Evolutionary conservation across 179 eudicot genomes (phyloP).

Genomic region (Actinidia chinensis): DNA sequence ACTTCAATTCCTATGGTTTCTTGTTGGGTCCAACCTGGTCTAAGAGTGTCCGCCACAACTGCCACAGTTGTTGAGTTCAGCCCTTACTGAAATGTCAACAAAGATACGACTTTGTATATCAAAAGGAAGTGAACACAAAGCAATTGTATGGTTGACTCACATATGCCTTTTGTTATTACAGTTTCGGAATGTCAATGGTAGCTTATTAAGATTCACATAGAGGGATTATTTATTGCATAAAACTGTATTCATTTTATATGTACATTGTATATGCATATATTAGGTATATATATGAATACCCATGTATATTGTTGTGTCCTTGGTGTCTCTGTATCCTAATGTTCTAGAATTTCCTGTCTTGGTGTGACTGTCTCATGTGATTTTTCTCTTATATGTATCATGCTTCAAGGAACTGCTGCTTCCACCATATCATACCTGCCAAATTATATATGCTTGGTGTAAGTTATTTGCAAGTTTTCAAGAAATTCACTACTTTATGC

Average conservation of each 20-base stretch:
- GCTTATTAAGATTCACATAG: too few species aligned
- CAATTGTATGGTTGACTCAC: too few species aligned
- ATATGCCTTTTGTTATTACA: too few species aligned
- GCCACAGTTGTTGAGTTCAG: not conserved
- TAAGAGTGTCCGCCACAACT: not conserved
- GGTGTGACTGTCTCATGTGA: not conserved
- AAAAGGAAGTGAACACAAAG: too few species aligned
- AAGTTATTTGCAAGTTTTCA: not conserved
- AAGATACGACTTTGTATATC: too few species aligned
- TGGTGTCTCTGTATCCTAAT: not conserved
- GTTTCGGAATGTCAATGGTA: not conserved
- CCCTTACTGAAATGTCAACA: too few species aligned
- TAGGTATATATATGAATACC: too few species aligned
- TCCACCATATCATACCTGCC: conserved; percentile 7
- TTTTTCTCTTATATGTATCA: not conserved
- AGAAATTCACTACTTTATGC: not conserved
- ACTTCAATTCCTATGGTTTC: too few species aligned
- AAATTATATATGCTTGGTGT: not conserved
- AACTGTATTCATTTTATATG: too few species aligned
- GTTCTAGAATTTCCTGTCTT: not conserved
- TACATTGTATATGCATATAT: too few species aligned
- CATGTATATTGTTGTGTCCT: too few species aligned
- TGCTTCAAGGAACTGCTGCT: conserved; percentile 7
- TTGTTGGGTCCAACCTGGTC: not conserved
- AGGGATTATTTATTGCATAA: too few species aligned